Percentiles rank a stretch among this genome's conserved stretches.
Conservation (phyloP, 2,329 filamentous ascomycete species). For the Furcasterigmium sp. region DNA sequence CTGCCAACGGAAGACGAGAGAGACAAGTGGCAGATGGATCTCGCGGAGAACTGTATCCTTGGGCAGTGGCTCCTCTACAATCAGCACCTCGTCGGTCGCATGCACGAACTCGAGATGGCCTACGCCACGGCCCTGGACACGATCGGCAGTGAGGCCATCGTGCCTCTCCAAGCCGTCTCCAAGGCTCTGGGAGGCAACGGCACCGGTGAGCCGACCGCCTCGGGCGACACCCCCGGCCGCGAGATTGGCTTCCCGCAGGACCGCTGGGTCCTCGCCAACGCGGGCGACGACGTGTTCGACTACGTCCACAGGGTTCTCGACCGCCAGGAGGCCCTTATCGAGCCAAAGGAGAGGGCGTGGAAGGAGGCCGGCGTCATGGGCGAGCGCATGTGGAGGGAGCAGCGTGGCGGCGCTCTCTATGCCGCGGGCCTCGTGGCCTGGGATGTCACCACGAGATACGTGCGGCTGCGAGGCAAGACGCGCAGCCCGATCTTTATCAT, state of each 20-base stretch:
- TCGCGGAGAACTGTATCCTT: conserved; percentile 45
- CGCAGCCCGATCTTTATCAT: conserved; percentile 46
- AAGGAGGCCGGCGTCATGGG: conserved; percentile 33
- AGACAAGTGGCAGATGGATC: conserved; percentile 28
- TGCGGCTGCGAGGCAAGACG: conserved; percentile 40
- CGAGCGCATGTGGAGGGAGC: conserved; percentile 25
- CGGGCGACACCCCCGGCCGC: conserved; percentile 25
- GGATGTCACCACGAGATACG: conserved; percentile 46
- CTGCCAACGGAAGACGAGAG: conserved; percentile 37
- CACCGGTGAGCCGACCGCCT: too few relatives aligned
- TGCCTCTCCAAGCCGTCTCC: conserved; percentile 47
- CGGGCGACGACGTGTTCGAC: conserved; percentile 43
- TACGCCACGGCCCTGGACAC: conserved; percentile 46
- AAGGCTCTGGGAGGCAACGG: conserved; percentile 46
- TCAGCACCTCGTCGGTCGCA: conserved; percentile 46
- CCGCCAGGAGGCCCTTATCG: conserved; percentile 33
- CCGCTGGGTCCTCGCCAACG: conserved; percentile 49
- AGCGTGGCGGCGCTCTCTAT: conserved; percentile 21
- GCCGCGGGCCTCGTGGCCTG: conserved; percentile 41
- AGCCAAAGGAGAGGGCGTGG: conserved; percentile 27
- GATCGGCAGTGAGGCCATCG: conserved; percentile 41
- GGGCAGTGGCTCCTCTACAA: conserved; percentile 53
- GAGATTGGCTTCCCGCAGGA: conserved; percentile 51
- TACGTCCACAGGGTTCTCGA: conserved; percentile 43
- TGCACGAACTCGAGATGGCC: conserved; percentile 51